Base-by-base conservation (phyloP, 768 basidiomycete genomes). In the Podaxis sp. region DNA sequence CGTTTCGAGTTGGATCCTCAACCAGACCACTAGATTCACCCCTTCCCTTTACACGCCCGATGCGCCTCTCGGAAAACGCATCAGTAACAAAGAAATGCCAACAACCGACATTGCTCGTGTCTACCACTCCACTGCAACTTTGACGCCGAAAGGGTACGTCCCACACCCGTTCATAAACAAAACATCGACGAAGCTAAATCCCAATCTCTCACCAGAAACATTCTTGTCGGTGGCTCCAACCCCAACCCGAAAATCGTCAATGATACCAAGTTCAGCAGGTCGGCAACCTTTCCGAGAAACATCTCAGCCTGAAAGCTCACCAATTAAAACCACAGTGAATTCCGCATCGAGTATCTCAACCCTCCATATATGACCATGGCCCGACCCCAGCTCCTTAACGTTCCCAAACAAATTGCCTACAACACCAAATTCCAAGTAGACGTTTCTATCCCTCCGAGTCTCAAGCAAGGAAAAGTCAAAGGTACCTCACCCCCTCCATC, bases 91-190 rank as follows among this genome's bases (percentile, higher is more conserved):
- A 15, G 82, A 81, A 30, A 66, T 82, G 61, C 77, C 79, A 22
- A 72, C 75, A 12, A 73, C 76, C 1, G 64, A 72, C 37, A 78
- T 87, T 64, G 78, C 85, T 56, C 75, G 87, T 15, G 56, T 89
- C 73, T 89, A 89, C 74, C 87, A 89, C 73, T 87, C 86, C 2
- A 78, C 78, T 5, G 84, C 82, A 13, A 84, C 82, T 38, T 74
- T 87, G 66, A 80, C 86, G 17, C 81, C 83, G 17, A 81, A 82
- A 64, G 84, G 84, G 66, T 81, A 75, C 38, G 74, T 80, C 2
- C 11, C 12, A 26, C 10, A 10, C 33, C 33, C 13, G 49, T 28
- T 10, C 5, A 28, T 13, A 28, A 4, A 50, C 7, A 50, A 22
- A 26, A 28, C 20, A 8, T 24, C 11, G 22, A 28, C 26, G 7